Evolutionary conservation across 2,329 filamentous ascomycete genomes (phyloP).

Genomic region (Fusarium agapanthi): DNA sequence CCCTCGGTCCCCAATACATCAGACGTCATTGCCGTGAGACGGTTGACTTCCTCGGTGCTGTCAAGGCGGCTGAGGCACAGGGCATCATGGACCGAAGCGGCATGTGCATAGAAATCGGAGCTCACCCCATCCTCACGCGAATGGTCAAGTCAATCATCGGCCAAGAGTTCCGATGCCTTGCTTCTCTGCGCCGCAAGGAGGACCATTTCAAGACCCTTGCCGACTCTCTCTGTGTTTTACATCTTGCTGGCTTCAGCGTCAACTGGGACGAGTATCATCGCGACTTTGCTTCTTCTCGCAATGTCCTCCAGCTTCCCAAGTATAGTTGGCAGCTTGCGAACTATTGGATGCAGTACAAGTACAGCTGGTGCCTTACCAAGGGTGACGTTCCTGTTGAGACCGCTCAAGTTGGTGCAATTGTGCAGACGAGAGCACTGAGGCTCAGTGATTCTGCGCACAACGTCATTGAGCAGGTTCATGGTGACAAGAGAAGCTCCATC

Average conservation of each 20-base stretch:
- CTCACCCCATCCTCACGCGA: conserved; percentile 69
- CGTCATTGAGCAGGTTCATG: background rate
- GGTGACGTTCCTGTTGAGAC: conserved; percentile 42
- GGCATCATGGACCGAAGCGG: conserved; percentile 64
- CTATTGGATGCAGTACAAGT: conserved; percentile 71
- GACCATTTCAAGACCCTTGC: conserved; percentile 71
- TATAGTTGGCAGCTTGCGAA: conserved; percentile 79
- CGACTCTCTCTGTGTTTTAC: conserved; percentile 64
- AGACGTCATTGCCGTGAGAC: conserved; percentile 68
- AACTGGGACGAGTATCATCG: conserved; percentile 75
- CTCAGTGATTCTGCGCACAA: background rate
- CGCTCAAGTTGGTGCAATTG: rapidly evolving
- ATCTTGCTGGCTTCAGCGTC: conserved; percentile 68
- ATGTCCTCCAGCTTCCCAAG: conserved; percentile 69
- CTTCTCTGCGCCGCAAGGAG: conserved; percentile 71
- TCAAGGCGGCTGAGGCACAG: conserved; percentile 59
- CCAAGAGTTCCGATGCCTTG: conserved; percentile 58
- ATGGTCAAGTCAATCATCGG: conserved; percentile 71
- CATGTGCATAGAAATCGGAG: conserved; percentile 74
- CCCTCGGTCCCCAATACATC: conserved; percentile 67
- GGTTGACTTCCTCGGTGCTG: conserved; percentile 70
- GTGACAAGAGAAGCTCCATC: background rate
- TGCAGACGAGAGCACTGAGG: rapidly evolving
- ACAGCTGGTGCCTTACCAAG: conserved; percentile 78
- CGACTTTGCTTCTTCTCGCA: conserved; percentile 51